A percentile compares a stretch with the other conserved stretches of the same genome.
phyloP scores from a whole-genome alignment of 306 rosid species.

The Fragaria vesca region DNA sequence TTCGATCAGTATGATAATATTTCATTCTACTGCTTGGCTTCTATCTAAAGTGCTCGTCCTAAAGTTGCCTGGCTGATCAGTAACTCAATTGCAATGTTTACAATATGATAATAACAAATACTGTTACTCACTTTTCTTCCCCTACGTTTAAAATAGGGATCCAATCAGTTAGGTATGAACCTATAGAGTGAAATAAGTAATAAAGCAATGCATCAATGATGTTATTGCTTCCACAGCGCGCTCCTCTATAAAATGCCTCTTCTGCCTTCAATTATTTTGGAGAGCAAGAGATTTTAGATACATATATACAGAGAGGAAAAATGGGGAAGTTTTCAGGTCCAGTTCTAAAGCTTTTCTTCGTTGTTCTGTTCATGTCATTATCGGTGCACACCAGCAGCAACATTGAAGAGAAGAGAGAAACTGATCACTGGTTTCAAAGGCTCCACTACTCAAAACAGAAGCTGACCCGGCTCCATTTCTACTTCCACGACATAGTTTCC shows the following conservation, averaged over 20 bases:
- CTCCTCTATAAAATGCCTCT: not conserved
- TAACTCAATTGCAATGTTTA: not conserved
- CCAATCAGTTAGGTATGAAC: too few relatives aligned
- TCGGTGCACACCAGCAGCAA: not conserved
- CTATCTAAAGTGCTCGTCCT: too few relatives aligned
- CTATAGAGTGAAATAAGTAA: too few relatives aligned
- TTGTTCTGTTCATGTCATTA: not conserved
- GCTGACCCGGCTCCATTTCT: conserved; percentile 6
- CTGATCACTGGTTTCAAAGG: conserved; percentile 7
- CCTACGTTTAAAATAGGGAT: not conserved
- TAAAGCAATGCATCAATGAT: too few relatives aligned
- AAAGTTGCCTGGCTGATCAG: too few relatives aligned
- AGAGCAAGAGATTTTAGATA: too few relatives aligned
- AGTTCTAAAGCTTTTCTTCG: not conserved
- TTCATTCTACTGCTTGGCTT: too few relatives aligned
- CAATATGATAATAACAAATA: too few relatives aligned
- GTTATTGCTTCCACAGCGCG: not conserved
- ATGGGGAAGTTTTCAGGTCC: not conserved
- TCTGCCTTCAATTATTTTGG: not conserved
- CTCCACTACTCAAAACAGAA: conserved; percentile 7
- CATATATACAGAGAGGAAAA: not conserved
- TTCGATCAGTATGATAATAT: too few relatives aligned
- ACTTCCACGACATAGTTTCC: conserved; percentile 16
- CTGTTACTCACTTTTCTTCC: too few relatives aligned
- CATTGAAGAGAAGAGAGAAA: not conserved